Conservation (phyloP, 208 protist genomes). For the Crithidia thermophila region DNA sequence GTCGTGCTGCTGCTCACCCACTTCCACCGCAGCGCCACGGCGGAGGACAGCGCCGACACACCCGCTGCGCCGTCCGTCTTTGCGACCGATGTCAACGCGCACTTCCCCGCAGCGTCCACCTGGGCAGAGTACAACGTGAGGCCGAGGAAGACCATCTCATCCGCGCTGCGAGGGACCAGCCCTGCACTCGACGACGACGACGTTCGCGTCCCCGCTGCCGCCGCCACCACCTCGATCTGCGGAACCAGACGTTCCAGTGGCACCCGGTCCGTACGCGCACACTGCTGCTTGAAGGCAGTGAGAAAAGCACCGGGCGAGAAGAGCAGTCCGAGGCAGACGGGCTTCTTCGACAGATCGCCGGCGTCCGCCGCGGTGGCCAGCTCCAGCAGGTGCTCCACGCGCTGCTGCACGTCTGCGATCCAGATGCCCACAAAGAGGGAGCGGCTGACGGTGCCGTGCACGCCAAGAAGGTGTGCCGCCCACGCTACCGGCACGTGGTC, state of each 20-base stretch:
- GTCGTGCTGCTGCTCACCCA: constrained; percentile 33
- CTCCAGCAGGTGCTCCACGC: constrained; percentile 55
- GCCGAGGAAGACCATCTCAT: constrained; percentile 27
- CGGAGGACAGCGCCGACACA: constrained; percentile 27
- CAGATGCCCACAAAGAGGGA: constrained; percentile 56
- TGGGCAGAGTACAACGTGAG: constrained; percentile 65
- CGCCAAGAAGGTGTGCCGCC: constrained; percentile 50
- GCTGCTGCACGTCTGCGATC: constrained; percentile 64
- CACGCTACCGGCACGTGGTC: constrained; percentile 89
- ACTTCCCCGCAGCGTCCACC: constrained; percentile 39
- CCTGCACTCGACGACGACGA: neutral
- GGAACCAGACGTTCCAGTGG: constrained; percentile 95
- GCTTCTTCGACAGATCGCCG: constrained; percentile 24
- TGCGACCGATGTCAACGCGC: constrained; percentile 42
- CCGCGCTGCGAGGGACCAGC: constrained; percentile 4
- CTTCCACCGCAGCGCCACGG: constrained; percentile 44
- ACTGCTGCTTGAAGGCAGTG: constrained; percentile 97
- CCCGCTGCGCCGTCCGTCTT: constrained; percentile 24
- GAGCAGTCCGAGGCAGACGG: constrained; percentile 94
- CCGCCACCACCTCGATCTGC: constrained; percentile 43
- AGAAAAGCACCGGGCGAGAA: constrained; percentile 97
- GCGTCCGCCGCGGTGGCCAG: constrained; percentile 48
- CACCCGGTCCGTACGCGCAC: constrained; percentile 75
- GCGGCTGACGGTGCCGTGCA: constrained; percentile 39
- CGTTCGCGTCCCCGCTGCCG: neutral